These are phyloP conservation scores for Phlyctochytrium planicorne DNA, from an alignment of 192 early-diverging fungal species.

Conservation along the genomic window DNA sequence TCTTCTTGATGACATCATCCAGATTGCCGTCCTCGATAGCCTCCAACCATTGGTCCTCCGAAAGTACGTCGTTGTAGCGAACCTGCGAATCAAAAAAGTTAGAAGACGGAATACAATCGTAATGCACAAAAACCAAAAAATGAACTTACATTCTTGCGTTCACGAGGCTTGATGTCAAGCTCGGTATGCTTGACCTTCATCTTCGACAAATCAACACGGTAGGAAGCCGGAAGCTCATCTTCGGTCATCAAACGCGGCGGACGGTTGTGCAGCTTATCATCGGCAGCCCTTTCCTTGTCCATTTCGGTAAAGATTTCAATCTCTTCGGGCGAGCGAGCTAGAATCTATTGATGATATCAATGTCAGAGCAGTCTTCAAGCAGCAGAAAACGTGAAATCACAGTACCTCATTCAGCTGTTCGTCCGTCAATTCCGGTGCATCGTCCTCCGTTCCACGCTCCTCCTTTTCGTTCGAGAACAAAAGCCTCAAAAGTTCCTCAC, in stretches of 20 bases:
- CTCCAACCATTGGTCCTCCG: slow-evolving; percentile 91
- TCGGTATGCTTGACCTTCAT: slow-evolving; percentile 45
- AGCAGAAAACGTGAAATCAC: background rate
- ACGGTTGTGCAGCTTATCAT: slow-evolving; percentile 53
- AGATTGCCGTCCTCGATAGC: slow-evolving; percentile 50
- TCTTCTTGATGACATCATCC: slow-evolving; percentile 36
- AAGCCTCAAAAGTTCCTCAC: slow-evolving; percentile 85
- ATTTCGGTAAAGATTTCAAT: slow-evolving; percentile 68
- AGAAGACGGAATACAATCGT: background rate
- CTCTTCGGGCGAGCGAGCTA: slow-evolving; percentile 86
- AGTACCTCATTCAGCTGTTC: slow-evolving; percentile 81
- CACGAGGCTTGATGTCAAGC: slow-evolving; percentile 62
- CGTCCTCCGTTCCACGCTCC: slow-evolving; percentile 61
- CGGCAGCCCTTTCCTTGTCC: slow-evolving; percentile 67
- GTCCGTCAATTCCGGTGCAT: slow-evolving; percentile 74
- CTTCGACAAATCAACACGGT: slow-evolving; percentile 54
- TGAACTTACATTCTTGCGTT: slow-evolving; percentile 50
- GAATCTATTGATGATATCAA: slow-evolving; percentile 41
- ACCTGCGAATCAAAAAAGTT: too few relatives aligned
- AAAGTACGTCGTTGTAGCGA: slow-evolving; percentile 89
- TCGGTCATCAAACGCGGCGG: slow-evolving; percentile 84
- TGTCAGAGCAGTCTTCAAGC: background rate
- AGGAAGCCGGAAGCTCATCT: slow-evolving; percentile 80
- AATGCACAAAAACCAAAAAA: background rate
- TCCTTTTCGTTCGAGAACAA: slow-evolving; percentile 79